Conservation (phyloP, 2,329 filamentous ascomycete genomes). For the Chrysoporthe cubensis region DNA sequence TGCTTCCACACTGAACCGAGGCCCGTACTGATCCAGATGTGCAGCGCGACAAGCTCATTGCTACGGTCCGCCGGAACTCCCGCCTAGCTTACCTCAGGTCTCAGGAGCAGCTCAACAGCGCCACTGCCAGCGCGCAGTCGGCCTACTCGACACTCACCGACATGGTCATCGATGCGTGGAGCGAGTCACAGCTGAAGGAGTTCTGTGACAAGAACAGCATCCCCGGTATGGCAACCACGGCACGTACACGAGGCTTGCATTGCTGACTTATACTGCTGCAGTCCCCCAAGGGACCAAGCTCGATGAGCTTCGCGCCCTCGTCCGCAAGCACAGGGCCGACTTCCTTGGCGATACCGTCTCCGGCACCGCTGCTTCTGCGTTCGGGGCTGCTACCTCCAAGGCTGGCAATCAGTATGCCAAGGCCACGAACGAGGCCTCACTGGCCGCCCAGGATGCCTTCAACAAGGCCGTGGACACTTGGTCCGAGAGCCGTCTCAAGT, state of each 20-base stretch:
- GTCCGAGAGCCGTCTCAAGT: constrained; percentile 79
- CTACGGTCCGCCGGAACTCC: constrained; percentile 87
- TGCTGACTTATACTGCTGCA: constrained; percentile 40
- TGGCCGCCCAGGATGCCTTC: constrained; percentile 69
- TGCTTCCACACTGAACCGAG: too few relatives aligned
- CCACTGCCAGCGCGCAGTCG: constrained; percentile 66
- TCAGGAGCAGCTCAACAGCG: constrained; percentile 63
- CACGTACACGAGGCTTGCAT: neutral
- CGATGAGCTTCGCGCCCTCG: constrained; percentile 87
- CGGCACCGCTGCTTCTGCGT: constrained; percentile 61
- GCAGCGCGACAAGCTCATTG: constrained; percentile 83
- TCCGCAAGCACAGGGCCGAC: constrained; percentile 81
- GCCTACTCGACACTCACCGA: constrained; percentile 79
- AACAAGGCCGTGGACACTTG: constrained; percentile 64
- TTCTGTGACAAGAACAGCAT: constrained; percentile 92
- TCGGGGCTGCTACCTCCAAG: constrained; percentile 73
- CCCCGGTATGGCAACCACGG: constrained; percentile 39
- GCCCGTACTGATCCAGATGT: constrained; percentile 29
- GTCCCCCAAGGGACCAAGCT: constrained; percentile 90
- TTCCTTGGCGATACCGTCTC: constrained; percentile 68
- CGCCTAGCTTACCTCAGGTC: constrained; percentile 74
- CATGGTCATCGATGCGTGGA: constrained; percentile 86
- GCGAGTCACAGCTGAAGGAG: constrained; percentile 85
- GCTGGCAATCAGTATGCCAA: constrained; percentile 77
- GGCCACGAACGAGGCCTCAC: constrained; percentile 70